Evolutionary conservation across 2,329 filamentous ascomycete genomes (phyloP).

Genomic region (Sporothrix curviconia): DNA sequence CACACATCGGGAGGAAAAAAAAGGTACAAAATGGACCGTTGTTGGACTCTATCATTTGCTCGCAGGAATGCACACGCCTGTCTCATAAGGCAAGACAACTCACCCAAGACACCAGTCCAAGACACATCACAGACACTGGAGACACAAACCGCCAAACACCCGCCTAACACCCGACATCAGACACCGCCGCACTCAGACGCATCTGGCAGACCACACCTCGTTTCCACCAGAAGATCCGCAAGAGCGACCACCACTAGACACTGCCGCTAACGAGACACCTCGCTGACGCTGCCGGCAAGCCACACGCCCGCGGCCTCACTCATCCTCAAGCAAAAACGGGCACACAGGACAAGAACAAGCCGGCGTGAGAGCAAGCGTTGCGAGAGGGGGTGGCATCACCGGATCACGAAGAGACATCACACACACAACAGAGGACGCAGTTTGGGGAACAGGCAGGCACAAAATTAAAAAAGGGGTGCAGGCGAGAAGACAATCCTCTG

Average conservation of each 20-base stretch:
- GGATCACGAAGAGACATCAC: too few relatives aligned
- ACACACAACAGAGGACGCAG: too few relatives aligned
- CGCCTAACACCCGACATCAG: neutral
- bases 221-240: slow-evolving; percentile 1
- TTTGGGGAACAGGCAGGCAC: too few relatives aligned
- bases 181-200: neutral
- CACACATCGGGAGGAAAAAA: too few relatives aligned
- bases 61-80: neutral
- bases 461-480: too few relatives aligned
- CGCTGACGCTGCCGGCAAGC: neutral
- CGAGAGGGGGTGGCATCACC: too few relatives aligned
- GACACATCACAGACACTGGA: neutral
- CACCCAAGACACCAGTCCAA: too few relatives aligned
- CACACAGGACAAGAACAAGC: too few relatives aligned
- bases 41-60: too few relatives aligned
- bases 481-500: neutral
- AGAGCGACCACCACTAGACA: neutral
- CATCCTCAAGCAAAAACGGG: neutral
- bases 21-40: too few relatives aligned
- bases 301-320: neutral
- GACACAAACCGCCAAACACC: neutral
- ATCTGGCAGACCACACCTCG: neutral
- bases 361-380: neutral
- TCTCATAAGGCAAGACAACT: slow-evolving; percentile 9
- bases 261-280: slow-evolving; percentile 6